Evolutionary conservation across 1,284 basidiomycete species (phyloP).

Genomic region (Cryptococcus neoformans): DNA sequence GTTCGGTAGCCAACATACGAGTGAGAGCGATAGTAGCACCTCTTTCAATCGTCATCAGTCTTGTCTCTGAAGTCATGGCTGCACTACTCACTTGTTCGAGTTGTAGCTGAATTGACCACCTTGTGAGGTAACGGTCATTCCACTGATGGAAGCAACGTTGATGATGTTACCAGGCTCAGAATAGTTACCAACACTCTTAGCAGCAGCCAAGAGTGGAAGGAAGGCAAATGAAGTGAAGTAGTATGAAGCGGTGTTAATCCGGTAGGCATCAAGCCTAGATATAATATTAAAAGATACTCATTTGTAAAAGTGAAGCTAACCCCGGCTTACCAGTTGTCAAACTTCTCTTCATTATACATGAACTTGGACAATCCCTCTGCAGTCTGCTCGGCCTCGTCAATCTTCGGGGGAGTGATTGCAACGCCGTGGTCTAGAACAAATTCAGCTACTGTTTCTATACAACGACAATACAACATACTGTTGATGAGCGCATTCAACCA

Average conservation of each 20-base stretch:
- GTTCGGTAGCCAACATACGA: conserved; percentile 39
- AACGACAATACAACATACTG: conserved; percentile 22
- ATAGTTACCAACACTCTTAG: conserved; percentile 31
- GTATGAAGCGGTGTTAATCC: conserved; percentile 46
- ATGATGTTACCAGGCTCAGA: conserved; percentile 45
- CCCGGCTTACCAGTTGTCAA: conserved; percentile 36
- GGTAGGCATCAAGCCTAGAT: conserved; percentile 32
- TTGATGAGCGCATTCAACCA: conserved; percentile 38
- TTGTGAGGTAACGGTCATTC: conserved; percentile 40
- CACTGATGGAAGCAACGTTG: conserved; percentile 41
- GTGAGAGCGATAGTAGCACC: conserved; percentile 39
- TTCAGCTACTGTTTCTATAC: neutral
- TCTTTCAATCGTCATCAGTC: conserved; percentile 13
- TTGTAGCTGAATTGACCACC: conserved; percentile 48
- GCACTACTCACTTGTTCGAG: conserved; percentile 28
- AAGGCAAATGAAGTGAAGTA: conserved; percentile 49
- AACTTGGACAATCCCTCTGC: conserved; percentile 39
- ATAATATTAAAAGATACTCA: neutral
- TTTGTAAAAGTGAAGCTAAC: no score
- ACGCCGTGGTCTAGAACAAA: conserved; percentile 39
- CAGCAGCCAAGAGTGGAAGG: conserved; percentile 43
- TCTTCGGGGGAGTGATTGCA: conserved; percentile 27
- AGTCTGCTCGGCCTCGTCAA: conserved; percentile 37
- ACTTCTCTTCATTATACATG: conserved; percentile 45
- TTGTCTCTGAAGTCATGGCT: neutral